Evolutionary conservation across 768 basidiomycete genomes (phyloP).

Genomic region (Tricholoma sp.): DNA sequence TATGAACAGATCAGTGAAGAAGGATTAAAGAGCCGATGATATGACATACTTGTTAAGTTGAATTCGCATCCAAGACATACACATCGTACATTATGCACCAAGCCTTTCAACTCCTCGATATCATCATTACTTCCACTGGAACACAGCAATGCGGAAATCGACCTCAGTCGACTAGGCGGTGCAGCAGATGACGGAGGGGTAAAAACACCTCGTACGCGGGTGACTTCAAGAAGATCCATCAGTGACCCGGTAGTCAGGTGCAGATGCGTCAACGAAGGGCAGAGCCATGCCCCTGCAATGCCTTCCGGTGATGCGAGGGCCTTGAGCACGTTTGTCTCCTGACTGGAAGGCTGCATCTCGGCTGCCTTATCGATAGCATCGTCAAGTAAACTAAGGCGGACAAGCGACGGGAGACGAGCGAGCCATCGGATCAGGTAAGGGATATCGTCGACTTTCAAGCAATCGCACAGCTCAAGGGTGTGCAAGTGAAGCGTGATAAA

Average conservation of each 20-base stretch:
- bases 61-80: slow-evolving; percentile 12
- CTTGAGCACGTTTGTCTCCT: slow-evolving; percentile 13
- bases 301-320: slow-evolving; percentile 20
- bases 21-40: not conserved
- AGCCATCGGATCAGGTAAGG: slow-evolving; percentile 26
- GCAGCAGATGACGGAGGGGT: not conserved
- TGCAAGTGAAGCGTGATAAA: slow-evolving; percentile 20
- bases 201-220: slow-evolving; percentile 14
- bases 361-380: slow-evolving; percentile 11
- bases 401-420: slow-evolving; percentile 21
- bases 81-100: slow-evolving; percentile 14
- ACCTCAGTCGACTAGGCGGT: slow-evolving; percentile 13
- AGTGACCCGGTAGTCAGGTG: slow-evolving; percentile 13
- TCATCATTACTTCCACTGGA: slow-evolving; percentile 14
- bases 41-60: not conserved
- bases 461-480: slow-evolving; percentile 21
- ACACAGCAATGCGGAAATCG: slow-evolving; percentile 20
- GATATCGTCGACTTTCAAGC: slow-evolving; percentile 16
- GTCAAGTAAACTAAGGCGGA: slow-evolving; percentile 18
- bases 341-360: not conserved
- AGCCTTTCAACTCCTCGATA: slow-evolving; percentile 8
- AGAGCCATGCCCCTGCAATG: slow-evolving; percentile 20
- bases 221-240: slow-evolving; percentile 16
- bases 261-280: slow-evolving; percentile 20
- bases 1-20: not conserved